Conservation (phyloP, 257 asterid species). For the Lycium barbarum region DNA sequence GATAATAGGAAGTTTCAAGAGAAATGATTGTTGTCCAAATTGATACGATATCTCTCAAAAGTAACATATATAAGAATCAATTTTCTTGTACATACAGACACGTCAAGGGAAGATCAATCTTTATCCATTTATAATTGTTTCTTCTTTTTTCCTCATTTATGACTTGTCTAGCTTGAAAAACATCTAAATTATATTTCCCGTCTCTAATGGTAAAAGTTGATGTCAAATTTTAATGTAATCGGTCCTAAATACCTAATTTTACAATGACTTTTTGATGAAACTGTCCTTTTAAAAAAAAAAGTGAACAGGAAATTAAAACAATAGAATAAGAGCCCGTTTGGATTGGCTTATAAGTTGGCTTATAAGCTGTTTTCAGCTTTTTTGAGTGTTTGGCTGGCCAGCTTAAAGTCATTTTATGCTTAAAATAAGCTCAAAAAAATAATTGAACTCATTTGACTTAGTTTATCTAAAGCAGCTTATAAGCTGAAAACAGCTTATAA, state of each 20-base stretch:
- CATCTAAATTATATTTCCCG: neutral
- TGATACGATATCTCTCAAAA: neutral
- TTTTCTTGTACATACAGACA: neutral
- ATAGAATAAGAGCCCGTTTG: too few species aligned
- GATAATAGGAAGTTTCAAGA: neutral
- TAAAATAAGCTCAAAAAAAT: too few species aligned
- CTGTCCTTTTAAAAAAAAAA: neutral
- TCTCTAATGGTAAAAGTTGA: too few species aligned
- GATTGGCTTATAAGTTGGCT: too few species aligned
- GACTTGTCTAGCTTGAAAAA: neutral
- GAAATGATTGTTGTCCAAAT: neutral
- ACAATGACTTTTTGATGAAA: neutral
- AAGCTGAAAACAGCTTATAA: too few species aligned
- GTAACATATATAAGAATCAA: neutral
- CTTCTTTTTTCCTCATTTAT: neutral
- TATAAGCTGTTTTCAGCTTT: too few species aligned
- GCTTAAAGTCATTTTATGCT: too few species aligned
- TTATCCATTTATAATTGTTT: neutral
- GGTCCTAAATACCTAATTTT: neutral
- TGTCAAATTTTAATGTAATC: neutral
- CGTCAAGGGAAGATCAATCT: neutral
- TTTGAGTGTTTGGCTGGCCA: too few species aligned
- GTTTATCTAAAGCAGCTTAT: too few species aligned
- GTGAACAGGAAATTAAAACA: too few species aligned
- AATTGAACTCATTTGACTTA: too few species aligned